Conservation (phyloP, 495 filamentous ascomycete genomes). For the Penicillium malachiteum region DNA sequence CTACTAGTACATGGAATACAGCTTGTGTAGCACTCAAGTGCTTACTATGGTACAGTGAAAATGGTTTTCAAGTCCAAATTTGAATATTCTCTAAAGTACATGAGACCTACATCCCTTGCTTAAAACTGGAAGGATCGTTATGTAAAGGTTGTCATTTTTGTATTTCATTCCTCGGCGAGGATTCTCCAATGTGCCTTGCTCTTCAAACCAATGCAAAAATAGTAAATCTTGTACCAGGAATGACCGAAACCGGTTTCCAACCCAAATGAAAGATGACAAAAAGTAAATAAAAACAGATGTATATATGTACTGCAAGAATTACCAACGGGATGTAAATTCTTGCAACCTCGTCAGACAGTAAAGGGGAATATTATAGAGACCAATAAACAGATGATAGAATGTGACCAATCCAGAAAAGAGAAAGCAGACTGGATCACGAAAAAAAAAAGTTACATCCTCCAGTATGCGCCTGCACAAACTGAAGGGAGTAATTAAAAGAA, state of each 20-base stretch:
- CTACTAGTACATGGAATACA: too few relatives aligned
- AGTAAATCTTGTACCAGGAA: neutral
- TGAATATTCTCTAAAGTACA: too few relatives aligned
- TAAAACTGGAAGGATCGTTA: too few relatives aligned
- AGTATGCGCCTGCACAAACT: neutral
- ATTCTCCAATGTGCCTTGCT: neutral
- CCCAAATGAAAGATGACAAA: neutral
- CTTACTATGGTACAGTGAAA: too few relatives aligned
- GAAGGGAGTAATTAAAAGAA: neutral
- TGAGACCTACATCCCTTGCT: too few relatives aligned
- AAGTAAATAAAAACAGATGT: neutral
- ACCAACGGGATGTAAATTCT: neutral
- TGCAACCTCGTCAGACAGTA: constrained; percentile 1
- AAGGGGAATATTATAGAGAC: constrained; percentile 17
- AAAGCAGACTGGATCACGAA: constrained; percentile 4
- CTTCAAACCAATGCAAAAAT: neutral
- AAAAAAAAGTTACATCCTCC: neutral
- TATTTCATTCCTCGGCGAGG: neutral
- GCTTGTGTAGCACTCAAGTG: too few relatives aligned
- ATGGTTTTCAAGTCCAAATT: too few relatives aligned
- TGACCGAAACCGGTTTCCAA: neutral
- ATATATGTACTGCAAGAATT: neutral
- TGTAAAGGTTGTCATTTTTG: neutral
- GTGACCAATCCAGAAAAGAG: neutral
- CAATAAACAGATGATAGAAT: neutral